Conservation (phyloP, 75 land plant genomes). For the Adiantum capillusveneris region DNA sequence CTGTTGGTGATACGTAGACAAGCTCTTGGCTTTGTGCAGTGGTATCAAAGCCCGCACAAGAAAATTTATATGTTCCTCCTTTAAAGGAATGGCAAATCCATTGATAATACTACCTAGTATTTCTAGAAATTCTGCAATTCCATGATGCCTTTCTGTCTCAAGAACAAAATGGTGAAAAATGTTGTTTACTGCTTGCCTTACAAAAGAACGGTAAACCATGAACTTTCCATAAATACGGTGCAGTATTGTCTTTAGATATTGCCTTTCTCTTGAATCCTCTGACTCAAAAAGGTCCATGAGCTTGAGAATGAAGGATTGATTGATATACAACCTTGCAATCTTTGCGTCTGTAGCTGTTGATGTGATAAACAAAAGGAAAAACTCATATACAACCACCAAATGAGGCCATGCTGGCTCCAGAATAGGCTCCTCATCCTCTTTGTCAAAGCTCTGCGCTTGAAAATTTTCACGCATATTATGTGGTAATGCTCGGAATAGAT, state of each 20-base stretch:
- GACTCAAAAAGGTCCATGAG: conserved; percentile 41
- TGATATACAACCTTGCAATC: conserved; percentile 13
- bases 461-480: conserved; percentile 6
- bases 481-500: conserved; percentile 34
- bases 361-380: conserved; percentile 22
- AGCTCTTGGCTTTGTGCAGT: conserved; percentile 22
- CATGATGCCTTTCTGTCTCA: conserved; percentile 39
- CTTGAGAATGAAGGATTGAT: conserved; percentile 30
- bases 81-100: conserved; percentile 46
- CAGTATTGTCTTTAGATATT: conserved; percentile 37
- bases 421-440: conserved; percentile 15
- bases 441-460: conserved; percentile 14
- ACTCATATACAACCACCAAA: conserved; percentile 41
- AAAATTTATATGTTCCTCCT: no score
- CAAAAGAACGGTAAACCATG: conserved; percentile 41
- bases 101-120: no score
- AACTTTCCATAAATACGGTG: conserved; percentile 46
- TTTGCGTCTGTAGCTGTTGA: conserved; percentile 31
- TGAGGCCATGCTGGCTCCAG: conserved; percentile 43
- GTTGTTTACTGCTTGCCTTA: conserved; percentile 45
- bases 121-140: conserved; percentile 53
- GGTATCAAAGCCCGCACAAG: conserved; percentile 19
- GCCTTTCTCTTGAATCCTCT: conserved; percentile 50
- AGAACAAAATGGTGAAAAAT: conserved; percentile 37
- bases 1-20: conserved; percentile 25